Conservation (phyloP, 2,329 filamentous ascomycete species). For the Fusarium subglutinans region DNA sequence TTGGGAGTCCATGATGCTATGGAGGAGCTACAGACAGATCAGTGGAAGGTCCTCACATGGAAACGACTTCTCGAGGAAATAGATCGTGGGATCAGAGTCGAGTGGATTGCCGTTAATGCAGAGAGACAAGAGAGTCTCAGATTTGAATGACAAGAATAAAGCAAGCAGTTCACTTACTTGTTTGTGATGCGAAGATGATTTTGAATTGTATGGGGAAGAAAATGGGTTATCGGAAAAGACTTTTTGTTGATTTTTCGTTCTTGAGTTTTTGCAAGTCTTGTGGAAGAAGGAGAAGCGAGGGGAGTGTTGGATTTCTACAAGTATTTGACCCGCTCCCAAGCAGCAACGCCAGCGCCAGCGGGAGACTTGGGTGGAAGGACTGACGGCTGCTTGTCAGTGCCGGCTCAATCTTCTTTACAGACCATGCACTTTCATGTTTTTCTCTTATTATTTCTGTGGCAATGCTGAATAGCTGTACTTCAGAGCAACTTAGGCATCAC, state of each 20-base stretch:
- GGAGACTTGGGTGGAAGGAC: background rate
- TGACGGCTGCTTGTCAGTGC: background rate
- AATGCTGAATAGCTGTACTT: background rate
- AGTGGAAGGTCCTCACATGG: background rate
- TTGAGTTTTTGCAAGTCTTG: background rate
- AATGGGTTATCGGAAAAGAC: no score
- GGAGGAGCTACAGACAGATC: accelerated
- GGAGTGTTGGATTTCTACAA: no score
- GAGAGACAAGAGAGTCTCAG: no score
- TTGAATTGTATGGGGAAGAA: no score
- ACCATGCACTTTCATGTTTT: no score
- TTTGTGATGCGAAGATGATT: no score
- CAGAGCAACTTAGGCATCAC: no score
- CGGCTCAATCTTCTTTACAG: background rate
- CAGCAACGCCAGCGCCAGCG: background rate
- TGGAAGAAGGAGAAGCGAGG: background rate
- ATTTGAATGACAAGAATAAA: background rate
- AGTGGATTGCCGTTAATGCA: background rate
- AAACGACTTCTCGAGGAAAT: background rate
- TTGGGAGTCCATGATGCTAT: no score
- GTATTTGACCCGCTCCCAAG: background rate
- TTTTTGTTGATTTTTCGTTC: no score
- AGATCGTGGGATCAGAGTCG: no score
- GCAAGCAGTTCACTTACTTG: background rate
- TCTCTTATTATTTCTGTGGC: background rate